These are phyloP conservation scores for Fimicolochytrium jonesii DNA, from an alignment of 192 early-diverging fungal species.

Conservation along the genomic window DNA sequence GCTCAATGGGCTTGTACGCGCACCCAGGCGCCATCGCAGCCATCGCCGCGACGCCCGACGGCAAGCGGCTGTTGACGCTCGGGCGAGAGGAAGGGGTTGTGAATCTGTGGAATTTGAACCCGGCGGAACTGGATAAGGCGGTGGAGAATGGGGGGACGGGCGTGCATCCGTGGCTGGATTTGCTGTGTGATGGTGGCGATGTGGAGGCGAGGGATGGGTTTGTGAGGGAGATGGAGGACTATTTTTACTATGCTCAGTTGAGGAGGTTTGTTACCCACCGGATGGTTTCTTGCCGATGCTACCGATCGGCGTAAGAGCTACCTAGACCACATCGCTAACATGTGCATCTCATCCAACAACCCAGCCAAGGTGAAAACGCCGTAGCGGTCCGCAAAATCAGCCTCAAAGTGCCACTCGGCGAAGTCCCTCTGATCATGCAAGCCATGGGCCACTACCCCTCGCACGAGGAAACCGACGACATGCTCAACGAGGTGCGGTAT, in stretches of 20 bases:
- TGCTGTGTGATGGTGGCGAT: slow-evolving; percentile 37
- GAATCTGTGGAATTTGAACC: slow-evolving; percentile 49
- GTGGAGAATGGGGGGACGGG: slow-evolving; percentile 37
- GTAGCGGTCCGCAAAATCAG: slow-evolving; percentile 34
- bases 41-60: slow-evolving; percentile 36
- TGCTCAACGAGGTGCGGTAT: slow-evolving; percentile 58
- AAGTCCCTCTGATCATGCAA: slow-evolving; percentile 54
- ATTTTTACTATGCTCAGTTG: slow-evolving; percentile 61
- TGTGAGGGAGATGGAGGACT: slow-evolving; percentile 59
- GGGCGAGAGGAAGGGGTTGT: slow-evolving; percentile 46
- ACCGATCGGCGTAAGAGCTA: too few species aligned
- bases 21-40: slow-evolving; percentile 52
- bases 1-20: slow-evolving; percentile 48
- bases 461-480: slow-evolving; percentile 51
- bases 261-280: slow-evolving; percentile 35
- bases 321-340: too few species aligned
- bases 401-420: slow-evolving; percentile 34
- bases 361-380: slow-evolving; percentile 53
- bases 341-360: not conserved
- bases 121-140: slow-evolving; percentile 35
- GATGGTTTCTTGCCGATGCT: too few species aligned
- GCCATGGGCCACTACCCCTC: slow-evolving; percentile 59
- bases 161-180: slow-evolving; percentile 50
- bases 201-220: slow-evolving; percentile 22
- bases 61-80: slow-evolving; percentile 36